These are phyloP conservation scores for Scutellaria barbata DNA, from an alignment of 257 asterid genomes.

Conservation along the genomic window DNA sequence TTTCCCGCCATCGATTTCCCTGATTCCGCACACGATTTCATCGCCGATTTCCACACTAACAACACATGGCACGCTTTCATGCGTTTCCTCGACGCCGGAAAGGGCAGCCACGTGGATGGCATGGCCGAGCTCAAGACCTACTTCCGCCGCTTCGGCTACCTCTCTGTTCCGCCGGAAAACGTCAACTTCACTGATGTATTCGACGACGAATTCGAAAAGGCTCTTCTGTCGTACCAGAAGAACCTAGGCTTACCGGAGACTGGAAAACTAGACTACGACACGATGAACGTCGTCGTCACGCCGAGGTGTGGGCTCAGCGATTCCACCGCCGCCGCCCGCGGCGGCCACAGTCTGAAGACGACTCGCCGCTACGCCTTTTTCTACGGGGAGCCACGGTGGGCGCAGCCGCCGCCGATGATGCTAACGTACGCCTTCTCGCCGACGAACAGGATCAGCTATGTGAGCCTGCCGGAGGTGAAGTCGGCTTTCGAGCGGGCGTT, in stretches of 20 bases:
- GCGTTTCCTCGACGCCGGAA: slow-evolving; percentile 65
- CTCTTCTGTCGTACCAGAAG: slow-evolving; percentile 58
- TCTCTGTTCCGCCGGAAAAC: slow-evolving; percentile 36
- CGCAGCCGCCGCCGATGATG: slow-evolving; percentile 45
- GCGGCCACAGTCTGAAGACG: slow-evolving; percentile 29
- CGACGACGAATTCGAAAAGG: slow-evolving; percentile 64
- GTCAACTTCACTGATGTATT: slow-evolving; percentile 54
- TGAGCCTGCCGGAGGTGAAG: slow-evolving; percentile 42
- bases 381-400: slow-evolving; percentile 73
- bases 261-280: slow-evolving; percentile 61
- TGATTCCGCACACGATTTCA: slow-evolving; percentile 39
- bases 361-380: slow-evolving; percentile 60
- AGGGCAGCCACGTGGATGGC: slow-evolving; percentile 65
- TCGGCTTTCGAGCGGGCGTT: slow-evolving; percentile 57
- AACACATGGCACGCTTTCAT: slow-evolving; percentile 65
- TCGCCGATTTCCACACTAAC: slow-evolving; percentile 34
- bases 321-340: neutral
- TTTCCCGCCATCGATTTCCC: slow-evolving; percentile 54
- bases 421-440: slow-evolving; percentile 75
- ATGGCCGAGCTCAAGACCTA: slow-evolving; percentile 81
- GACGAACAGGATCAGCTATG: slow-evolving; percentile 51
- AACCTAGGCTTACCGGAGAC: slow-evolving; percentile 56
- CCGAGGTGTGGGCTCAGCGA: slow-evolving; percentile 86
- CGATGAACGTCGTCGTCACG: slow-evolving; percentile 53
- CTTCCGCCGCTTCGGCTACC: slow-evolving; percentile 82